Conservation (phyloP, 768 basidiomycete species). For the Lactifluus piperatus region DNA sequence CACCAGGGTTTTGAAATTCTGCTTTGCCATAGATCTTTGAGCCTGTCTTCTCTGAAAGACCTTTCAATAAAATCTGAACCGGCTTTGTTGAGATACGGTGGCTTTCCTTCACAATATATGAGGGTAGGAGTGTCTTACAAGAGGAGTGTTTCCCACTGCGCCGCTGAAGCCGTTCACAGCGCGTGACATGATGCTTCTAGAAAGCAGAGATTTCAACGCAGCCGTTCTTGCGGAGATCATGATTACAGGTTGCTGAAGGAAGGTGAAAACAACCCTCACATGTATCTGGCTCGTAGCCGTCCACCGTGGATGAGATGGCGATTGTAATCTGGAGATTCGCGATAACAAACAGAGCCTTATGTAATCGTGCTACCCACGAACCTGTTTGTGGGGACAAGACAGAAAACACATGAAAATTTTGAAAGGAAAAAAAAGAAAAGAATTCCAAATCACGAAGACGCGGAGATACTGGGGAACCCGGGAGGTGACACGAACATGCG, state of each 20-base stretch:
- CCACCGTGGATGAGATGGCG: background rate
- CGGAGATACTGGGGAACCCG: background rate
- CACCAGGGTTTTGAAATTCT: constrained; percentile 97
- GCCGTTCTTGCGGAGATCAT: constrained; percentile 4
- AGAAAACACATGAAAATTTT: constrained; percentile 1
- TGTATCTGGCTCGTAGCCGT: background rate
- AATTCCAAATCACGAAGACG: constrained; percentile 2
- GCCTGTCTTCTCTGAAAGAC: constrained; percentile 75
- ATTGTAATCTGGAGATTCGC: background rate
- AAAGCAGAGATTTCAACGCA: constrained; percentile 5
- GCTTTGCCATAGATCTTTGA: constrained; percentile 89
- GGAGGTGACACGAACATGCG: constrained; percentile 7
- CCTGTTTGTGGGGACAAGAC: background rate
- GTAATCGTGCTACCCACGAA: background rate
- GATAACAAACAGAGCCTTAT: background rate
- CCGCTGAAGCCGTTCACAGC: constrained; percentile 73
- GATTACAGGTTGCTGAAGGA: background rate
- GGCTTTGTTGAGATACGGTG: constrained; percentile 4
- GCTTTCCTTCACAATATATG: background rate
- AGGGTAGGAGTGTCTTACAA: constrained; percentile 41
- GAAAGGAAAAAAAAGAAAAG: background rate
- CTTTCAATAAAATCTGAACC: constrained; percentile 70
- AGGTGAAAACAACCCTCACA: background rate
- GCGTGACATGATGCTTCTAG: constrained; percentile 26
- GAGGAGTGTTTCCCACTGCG: constrained; percentile 88